phyloP scores from a whole-genome alignment of 202 grass and related monocot genomes.

The Schoenoplectus triqueter region DNA sequence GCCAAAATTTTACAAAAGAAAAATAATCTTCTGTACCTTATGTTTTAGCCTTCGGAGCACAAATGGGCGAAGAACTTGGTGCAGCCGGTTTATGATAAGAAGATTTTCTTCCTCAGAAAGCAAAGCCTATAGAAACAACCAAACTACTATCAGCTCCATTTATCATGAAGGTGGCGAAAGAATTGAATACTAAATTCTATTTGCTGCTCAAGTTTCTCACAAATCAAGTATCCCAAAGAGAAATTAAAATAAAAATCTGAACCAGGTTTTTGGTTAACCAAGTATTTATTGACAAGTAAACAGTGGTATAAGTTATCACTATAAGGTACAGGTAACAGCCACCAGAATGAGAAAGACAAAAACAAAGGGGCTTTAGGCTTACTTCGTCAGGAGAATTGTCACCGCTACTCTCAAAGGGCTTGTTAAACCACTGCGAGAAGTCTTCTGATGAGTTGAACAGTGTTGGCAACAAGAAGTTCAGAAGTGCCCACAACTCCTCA shows the following conservation, averaged over 20 bases:
- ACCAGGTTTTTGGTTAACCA: neutral
- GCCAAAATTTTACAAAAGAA: conserved; percentile 6
- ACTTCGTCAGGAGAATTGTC: conserved; percentile 93
- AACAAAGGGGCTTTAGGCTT: conserved; percentile 18
- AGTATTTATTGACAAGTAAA: neutral
- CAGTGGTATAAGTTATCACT: neutral
- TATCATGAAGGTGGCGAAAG: neutral
- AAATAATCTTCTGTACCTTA: conserved; percentile 66
- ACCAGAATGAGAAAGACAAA: conserved; percentile 29
- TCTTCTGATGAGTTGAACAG: conserved; percentile 99
- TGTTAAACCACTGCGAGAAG: conserved; percentile 99
- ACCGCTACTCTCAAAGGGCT: conserved; percentile 87
- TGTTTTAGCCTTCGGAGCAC: conserved; percentile 98
- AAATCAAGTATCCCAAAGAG: conserved; percentile 25
- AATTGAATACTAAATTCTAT: neutral
- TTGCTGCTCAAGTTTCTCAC: conserved; percentile 30
- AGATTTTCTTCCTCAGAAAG: conserved; percentile 99
- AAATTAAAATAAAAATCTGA: neutral
- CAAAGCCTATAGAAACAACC: conserved; percentile 71
- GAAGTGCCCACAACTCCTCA: conserved; percentile 98
- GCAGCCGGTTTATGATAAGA: conserved; percentile 99
- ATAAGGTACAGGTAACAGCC: conserved; percentile 14
- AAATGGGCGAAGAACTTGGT: conserved; percentile 99
- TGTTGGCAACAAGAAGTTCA: conserved; percentile 93
- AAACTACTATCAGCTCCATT: conserved; percentile 33